Evolutionary conservation across 768 basidiomycete species (phyloP), one percentile per base, ranked within the genome.

Genomic region (Panaeolus cyanescens): DNA sequence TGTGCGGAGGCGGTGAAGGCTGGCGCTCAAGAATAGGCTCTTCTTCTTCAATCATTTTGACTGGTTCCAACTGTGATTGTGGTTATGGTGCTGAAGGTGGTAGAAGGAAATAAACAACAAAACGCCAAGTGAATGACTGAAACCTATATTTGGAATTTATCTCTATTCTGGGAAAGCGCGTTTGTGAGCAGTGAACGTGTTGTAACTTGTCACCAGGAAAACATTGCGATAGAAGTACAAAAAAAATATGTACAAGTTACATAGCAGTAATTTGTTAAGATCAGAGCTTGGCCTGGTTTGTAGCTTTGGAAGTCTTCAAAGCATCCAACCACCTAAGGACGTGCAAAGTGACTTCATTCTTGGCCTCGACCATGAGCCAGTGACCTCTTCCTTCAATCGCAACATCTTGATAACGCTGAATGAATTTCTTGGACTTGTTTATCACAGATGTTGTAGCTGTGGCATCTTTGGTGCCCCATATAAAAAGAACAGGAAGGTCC

Each of bases 1-100:
- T 88, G 65, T 92, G 83, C 10, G 79, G 78, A n/a, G 90, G 89
- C 12, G 90, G 90, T 3, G 90, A 89, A 1, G 88, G 88, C 19
- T 86, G 88, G 17, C 83, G 80, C 67, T 88, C 83, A 7, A 82
- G 84, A 12, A 78, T 76, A 9, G 81, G 79, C 50, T 83, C 71
- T 54, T 87, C 86, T 9, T 88, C 87, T n/a, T 77, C 76, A 50
- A 50, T 28, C 45, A 50, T 50, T 25, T 28, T 30, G 25, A n/a
- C 12, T 28, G 22, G 17, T 8, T 28, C 4, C 4, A 25, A 6
- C 13, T 6, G 22, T 5, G 25, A 7, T 7, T 42, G 7, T 42
- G 22, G 5, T 7, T 17, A 42, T 9, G 19, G 45, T 50, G 10
- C 10, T 50, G 25, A 28, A 20, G 45, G 12, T 50, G 25, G 25